phyloP scores from a whole-genome alignment of 305 asterid genomes.

The Salvia sclarea region DNA sequence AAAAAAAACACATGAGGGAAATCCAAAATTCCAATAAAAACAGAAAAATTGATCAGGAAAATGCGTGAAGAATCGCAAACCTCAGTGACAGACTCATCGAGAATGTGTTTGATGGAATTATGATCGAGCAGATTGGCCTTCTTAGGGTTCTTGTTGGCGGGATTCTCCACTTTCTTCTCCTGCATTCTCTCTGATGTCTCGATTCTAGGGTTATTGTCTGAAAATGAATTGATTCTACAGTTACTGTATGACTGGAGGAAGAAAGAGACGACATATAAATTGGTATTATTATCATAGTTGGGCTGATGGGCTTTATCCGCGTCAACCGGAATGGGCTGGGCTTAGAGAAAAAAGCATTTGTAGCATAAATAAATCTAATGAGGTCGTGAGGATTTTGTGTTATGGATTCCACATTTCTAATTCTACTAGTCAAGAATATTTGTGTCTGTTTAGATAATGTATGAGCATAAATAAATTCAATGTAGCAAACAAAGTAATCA shows the following conservation, averaged over 20 bases:
- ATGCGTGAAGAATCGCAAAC: slow-evolving; percentile 33
- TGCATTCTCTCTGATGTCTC: slow-evolving; percentile 27
- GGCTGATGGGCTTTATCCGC: background rate
- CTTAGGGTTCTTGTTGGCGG: slow-evolving; percentile 49
- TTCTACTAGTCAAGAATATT: too few relatives aligned
- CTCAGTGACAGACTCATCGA: slow-evolving; percentile 91
- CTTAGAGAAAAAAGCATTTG: background rate
- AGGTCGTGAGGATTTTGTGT: too few relatives aligned
- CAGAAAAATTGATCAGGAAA: background rate
- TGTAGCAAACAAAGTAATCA: too few relatives aligned
- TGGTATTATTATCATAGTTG: background rate
- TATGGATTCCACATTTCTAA: too few relatives aligned
- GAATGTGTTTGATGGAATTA: slow-evolving; percentile 76
- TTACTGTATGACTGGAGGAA: slow-evolving; percentile 22
- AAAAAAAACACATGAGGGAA: background rate
- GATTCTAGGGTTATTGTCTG: slow-evolving; percentile 45
- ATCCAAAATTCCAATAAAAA: background rate
- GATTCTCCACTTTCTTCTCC: slow-evolving; percentile 42
- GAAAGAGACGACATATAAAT: slow-evolving; percentile 1
- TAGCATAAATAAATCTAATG: too few relatives aligned
- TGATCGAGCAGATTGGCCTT: slow-evolving; percentile 87
- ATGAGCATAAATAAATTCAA: too few relatives aligned
- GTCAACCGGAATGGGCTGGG: slow-evolving; percentile 4
- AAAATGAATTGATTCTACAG: slow-evolving; percentile 30
- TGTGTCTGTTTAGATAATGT: too few relatives aligned